Evolutionary conservation across 257 asterid genomes (phyloP), one percentile per base, ranked within the genome.

Genomic region (Gentiana dahurica): DNA sequence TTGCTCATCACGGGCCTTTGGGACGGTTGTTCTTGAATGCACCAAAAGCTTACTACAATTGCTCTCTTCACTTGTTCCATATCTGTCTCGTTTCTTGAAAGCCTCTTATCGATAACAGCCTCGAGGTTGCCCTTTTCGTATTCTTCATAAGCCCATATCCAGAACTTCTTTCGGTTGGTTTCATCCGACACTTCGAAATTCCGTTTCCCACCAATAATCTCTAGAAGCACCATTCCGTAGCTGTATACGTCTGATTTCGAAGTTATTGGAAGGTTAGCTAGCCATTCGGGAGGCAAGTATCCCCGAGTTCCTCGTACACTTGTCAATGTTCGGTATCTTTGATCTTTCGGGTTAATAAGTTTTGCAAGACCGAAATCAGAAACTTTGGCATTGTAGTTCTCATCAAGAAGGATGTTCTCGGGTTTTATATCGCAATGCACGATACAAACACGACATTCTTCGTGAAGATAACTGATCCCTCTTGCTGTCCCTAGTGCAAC

Each of bases 401-500:
- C 96, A 43, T 90, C 96, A 50, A 90, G 55, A 48, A 90, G 89
- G 48, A 90, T 82, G 63, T 90, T 90, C 68, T 90, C 97, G 0
- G 97, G 97, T 71, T 90, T 87, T 34, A 90, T 80, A 64, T 87
- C 97, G 49, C 97, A 90, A 34, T 90, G 97, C n/a, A 90, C 86
- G 36, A 89, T 89, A 54, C 95, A 86, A 24, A 81, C 97, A 53
- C 94, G 73, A 24, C 97, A 89, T 61, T 87, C 97, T 68, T 86
- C 97, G 2, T 90, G 97, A 43, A 90, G 91, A 67, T 90, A 90
- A 3, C 91, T 72, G 60, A 90, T 78, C 64, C 96, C 96, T 56
- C 68, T 82, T 0, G 96, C 96, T 0, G 94, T 84, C 24, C 96
- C 96, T 12, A 90, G 64, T 5, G 96, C 96, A 37, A 90, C 74